Percentiles rank a stretch among this genome's conserved stretches.
Conservation (phyloP, 176 grass and related monocot genomes). For the Saccharum officinarum region DNA sequence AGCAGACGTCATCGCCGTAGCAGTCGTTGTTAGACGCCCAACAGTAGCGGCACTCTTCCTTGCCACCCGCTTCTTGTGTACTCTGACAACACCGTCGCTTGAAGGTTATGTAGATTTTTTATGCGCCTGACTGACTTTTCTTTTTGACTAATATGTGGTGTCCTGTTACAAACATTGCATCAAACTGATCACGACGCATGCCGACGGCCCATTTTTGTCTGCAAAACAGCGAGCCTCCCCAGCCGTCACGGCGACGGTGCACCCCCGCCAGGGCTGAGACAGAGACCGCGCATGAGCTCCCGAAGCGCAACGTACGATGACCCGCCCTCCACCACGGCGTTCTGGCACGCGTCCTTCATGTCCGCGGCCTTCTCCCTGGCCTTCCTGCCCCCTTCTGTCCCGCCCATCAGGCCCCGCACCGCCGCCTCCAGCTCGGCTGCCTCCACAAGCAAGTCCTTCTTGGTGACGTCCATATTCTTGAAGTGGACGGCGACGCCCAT, state of each 20-base stretch:
- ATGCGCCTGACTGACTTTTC: no score
- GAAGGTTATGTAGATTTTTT: no score
- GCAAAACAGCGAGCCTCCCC: background rate
- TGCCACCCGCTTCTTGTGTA: no score
- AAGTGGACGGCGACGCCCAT: conserved; percentile 46
- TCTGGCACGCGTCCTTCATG: conserved; percentile 29
- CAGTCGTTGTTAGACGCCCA: no score
- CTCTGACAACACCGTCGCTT: no score
- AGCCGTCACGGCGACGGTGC: background rate
- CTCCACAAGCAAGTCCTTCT: background rate
- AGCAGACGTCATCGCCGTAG: no score
- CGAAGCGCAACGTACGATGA: conserved; percentile 12
- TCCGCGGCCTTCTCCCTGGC: conserved; percentile 31
- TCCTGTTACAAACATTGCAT: no score
- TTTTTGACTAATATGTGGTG: no score
- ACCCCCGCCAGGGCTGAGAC: background rate
- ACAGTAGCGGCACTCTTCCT: no score
- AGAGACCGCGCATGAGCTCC: background rate
- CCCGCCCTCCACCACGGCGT: conserved; percentile 31
- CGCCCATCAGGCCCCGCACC: conserved; percentile 38
- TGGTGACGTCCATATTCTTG: conserved; percentile 5
- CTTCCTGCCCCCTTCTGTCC: conserved; percentile 17
- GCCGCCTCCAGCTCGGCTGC: conserved; percentile 33
- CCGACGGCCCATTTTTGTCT: background rate
- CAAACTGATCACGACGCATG: background rate